Evolutionary conservation across 1,284 basidiomycete species (phyloP).

Genomic region (Sanguinoderma infundibulare): DNA sequence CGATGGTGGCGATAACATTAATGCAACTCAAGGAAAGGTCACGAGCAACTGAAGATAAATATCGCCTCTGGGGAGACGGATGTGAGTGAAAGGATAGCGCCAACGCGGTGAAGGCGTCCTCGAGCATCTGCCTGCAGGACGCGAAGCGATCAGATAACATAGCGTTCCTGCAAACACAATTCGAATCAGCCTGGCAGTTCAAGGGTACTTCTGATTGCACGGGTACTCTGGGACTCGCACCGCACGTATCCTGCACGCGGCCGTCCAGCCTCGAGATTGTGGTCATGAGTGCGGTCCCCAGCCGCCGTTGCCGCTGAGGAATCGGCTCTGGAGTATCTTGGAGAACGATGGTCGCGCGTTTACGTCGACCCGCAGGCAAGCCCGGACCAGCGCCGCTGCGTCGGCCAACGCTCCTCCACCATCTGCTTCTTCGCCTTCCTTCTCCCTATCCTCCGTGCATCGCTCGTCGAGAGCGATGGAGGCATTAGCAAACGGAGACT

Average conservation of each 20-base stretch:
- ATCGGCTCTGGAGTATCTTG: conserved; percentile 75
- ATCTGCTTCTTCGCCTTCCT: conserved; percentile 73
- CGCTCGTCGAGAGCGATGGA: conserved; percentile 78
- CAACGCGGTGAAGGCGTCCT: conserved; percentile 18
- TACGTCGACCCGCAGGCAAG: conserved; percentile 80
- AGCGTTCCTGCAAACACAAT: conserved; percentile 24
- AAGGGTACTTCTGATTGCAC: conserved; percentile 22
- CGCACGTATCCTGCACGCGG: conserved; percentile 30
- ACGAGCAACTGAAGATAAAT: conserved; percentile 27
- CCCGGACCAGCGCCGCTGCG: conserved; percentile 78
- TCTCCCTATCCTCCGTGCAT: conserved; percentile 71
- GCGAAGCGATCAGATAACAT: conserved; percentile 34
- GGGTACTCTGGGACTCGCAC: conserved; percentile 4
- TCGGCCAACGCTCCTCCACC: conserved; percentile 84
- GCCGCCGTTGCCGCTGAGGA: conserved; percentile 72
- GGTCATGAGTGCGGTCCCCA: conserved; percentile 48
- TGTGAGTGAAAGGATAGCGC: conserved; percentile 21
- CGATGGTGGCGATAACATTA: conserved; percentile 27
- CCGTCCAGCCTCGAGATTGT: conserved; percentile 4
- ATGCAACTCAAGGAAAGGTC: conserved; percentile 18
- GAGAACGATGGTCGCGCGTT: conserved; percentile 81
- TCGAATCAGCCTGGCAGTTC: conserved; percentile 17
- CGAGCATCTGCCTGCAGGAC: conserved; percentile 18
- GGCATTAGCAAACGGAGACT: conserved; percentile 74
- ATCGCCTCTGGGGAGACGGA: conserved; percentile 21